Base-by-base conservation (phyloP, 73 alveolate species). In the Paramecium octaurelia region DNA sequence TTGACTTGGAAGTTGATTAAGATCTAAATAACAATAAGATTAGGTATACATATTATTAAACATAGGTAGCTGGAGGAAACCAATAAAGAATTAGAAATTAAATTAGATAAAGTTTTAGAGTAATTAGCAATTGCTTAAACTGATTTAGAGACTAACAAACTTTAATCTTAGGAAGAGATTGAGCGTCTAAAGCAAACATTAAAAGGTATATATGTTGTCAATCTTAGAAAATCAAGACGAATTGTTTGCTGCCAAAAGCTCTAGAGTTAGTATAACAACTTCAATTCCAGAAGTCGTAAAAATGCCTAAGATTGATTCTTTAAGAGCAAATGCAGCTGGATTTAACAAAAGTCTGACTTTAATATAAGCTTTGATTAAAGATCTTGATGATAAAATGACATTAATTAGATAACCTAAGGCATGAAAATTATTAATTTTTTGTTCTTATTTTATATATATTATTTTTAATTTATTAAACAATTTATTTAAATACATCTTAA, bases 291-390 rank as follows among this genome's bases (percentile, higher is more conserved):
- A 80, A 80, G 48, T 31, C 24, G 91, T 48, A 9, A 80, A 35
- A 80, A 44, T 80, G 91, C 91, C 70, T 43, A 80, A 34, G 21
- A 48, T 48, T 24, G 91, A 80, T 48, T 31, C 70, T 23, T 29
- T 80, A 24, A 42, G 91, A 80, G 91, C 91, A n/a, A 80, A 80
- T 80, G 91, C 91, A 16, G 91, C 91, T 40, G 91, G 91, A 23
- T 80, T 80, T 35, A 80, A 80, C 54, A 80, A 80, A 48, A 80
- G 91, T 21, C 76, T 80, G 11, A 80, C 91, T 44, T 43, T 80
- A 34, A 80, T 80, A 59, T 80, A 59, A 24, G 91, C 91, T 10
- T 64, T 80, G 48, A 80, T 80, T 48, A 80, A 80, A 46, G 91
- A 80, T 48, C 75, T 80, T 20, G 91, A 80, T 80, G 91, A 80